Conservation (phyloP, 1,139 yeast genomes). For the Candida tetrigidarum region DNA sequence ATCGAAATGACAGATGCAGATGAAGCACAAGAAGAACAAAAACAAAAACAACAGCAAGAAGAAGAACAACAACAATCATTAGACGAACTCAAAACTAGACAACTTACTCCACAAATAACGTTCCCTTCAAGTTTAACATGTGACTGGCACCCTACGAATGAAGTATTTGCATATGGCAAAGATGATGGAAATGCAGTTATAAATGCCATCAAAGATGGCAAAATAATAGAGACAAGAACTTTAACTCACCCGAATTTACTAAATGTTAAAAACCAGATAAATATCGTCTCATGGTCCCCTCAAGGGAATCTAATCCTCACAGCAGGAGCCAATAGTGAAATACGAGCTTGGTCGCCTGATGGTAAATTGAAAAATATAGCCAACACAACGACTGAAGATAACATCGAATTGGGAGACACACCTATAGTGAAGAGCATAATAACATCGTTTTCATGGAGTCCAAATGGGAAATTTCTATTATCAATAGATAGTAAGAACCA, state of each 20-base stretch:
- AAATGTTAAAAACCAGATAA: conserved; percentile 31
- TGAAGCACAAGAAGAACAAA: conserved; percentile 10
- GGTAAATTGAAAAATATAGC: conserved; percentile 66
- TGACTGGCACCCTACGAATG: conserved; percentile 45
- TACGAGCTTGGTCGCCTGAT: conserved; percentile 69
- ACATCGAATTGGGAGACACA: conserved; percentile 13
- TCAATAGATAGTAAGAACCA: conserved; percentile 36
- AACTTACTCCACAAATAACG: conserved; percentile 24
- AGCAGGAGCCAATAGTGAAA: conserved; percentile 64
- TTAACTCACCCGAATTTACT: conserved; percentile 36
- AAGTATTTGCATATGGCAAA: conserved; percentile 44
- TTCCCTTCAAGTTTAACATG: conserved; percentile 36
- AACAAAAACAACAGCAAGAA: too few relatives aligned
- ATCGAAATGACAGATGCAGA: conserved; percentile 12
- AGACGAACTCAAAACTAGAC: conserved; percentile 25
- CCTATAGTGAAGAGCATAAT: conserved; percentile 20
- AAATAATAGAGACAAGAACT: conserved; percentile 38
- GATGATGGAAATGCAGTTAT: conserved; percentile 39
- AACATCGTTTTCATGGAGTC: conserved; percentile 38
- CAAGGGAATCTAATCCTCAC: conserved; percentile 60
- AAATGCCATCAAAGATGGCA: conserved; percentile 32
- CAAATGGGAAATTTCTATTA: conserved; percentile 39
- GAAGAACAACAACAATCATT: background rate
- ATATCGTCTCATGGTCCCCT: conserved; percentile 66
- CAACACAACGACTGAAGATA: conserved; percentile 19